Evolutionary conservation across 2,329 filamentous ascomycete genomes (phyloP).

Genomic region (Lasiodiplodia citricola): DNA sequence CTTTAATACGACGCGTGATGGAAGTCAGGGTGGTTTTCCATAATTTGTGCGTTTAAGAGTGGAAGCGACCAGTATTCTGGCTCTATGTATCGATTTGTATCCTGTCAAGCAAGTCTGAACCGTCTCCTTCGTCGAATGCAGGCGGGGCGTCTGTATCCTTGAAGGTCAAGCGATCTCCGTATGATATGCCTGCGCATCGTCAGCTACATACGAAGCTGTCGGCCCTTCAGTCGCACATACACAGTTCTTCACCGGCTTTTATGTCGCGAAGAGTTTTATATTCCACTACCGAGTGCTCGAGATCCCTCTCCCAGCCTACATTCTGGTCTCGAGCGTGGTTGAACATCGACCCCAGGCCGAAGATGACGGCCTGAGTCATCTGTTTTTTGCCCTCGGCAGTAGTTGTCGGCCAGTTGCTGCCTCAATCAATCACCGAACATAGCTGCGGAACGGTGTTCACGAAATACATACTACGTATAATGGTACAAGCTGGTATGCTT

Average conservation of each 20-base stretch:
- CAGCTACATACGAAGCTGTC: neutral
- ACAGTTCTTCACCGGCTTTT: constrained; percentile 59
- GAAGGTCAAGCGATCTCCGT: constrained; percentile 55
- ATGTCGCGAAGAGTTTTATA: constrained; percentile 59
- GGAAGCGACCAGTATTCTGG: neutral
- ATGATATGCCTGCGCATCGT: constrained; percentile 49
- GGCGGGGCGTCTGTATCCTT: constrained; percentile 44
- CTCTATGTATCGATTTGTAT: constrained; percentile 44
- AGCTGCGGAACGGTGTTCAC: neutral
- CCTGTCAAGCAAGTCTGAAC: constrained; percentile 46
- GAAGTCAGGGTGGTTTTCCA: neutral
- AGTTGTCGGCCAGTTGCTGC: constrained; percentile 51
- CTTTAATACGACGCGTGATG: neutral
- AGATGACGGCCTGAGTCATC: constrained; percentile 58
- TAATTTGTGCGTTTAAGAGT: neutral
- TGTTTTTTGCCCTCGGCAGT: constrained; percentile 35
- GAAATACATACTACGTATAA: constrained; percentile 59
- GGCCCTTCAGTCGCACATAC: constrained; percentile 39
- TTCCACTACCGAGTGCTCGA: constrained; percentile 51
- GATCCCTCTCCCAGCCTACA: constrained; percentile 60
- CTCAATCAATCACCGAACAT: constrained; percentile 25
- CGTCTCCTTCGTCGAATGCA: constrained; percentile 38
- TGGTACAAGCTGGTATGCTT: constrained; percentile 58
- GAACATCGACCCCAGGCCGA: constrained; percentile 64
- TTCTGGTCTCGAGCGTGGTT: constrained; percentile 63